Evolutionary conservation across 2,329 filamentous ascomycete species (phyloP), one percentile per base, ranked within the genome.

Genomic region (Metarhizium rileyi): DNA sequence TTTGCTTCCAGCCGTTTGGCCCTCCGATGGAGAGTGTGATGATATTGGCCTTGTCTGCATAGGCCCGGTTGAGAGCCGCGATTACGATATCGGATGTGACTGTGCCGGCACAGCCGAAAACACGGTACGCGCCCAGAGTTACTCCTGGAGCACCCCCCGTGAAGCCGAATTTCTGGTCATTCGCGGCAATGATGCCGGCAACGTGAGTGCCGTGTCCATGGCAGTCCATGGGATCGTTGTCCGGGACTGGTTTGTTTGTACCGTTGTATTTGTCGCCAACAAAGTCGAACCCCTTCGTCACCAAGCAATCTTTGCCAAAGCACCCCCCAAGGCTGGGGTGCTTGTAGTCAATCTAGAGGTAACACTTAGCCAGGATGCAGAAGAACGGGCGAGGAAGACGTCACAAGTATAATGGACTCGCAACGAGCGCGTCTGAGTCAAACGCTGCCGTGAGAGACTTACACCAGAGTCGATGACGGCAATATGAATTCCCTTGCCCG

Each of bases 281-380:
- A 44, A 81, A 67, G 54, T 81, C 78, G 42, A 69, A 69, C 20
- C 81, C 81, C 50, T 72, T 75, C 5, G 71, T 68, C 22, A 85
- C 76, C 43, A 83, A 66, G 55, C 75, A 83, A 10, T 73, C 77
- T 1, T 69, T 57, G 2, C 81, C 82, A 58, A 83, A 84, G 57
- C 81, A 81, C 43, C 80, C 80, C 10, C 82, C 82, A 0, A 85
- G 72, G 23, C 78, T 77, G 2, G 80, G 77, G 57, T 84, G 81
- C 1, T 67, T 73, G 59, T 84, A 84, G 59, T 85, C 81, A 44
- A 82, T 66, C 73, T 75, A 40, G 14, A 44, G 69, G 57, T 8
- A 33, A 4, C n/a, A 5, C n/a, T 47, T 33, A 28, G 38, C 3
- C 25, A 41, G 23, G n/a, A 4, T 22, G 10, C 25, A 23, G 80